Evolutionary conservation across 2,329 filamentous ascomycete genomes (phyloP).

Genomic region (Colletotrichum caudatum): DNA sequence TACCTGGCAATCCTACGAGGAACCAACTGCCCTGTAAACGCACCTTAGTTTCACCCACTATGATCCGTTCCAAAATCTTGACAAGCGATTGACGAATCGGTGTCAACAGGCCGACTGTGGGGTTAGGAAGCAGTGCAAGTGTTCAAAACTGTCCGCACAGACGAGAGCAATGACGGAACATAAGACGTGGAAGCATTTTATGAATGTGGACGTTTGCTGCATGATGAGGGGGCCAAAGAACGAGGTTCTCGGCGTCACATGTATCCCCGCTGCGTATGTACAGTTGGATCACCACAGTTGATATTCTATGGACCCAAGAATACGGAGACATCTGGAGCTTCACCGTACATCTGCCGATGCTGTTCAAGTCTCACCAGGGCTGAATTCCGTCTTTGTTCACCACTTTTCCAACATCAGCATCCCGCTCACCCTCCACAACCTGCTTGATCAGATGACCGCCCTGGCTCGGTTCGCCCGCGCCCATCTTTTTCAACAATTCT

Average conservation of each 20-base stretch:
- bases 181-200: too few species aligned
- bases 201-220: neutral
- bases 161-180: too few species aligned
- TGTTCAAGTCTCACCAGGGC: slow-evolving; percentile 46
- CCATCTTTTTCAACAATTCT: slow-evolving; percentile 50
- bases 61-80: too few species aligned
- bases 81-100: too few species aligned
- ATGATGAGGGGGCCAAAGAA: neutral
- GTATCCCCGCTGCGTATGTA: neutral
- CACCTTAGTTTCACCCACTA: too few species aligned
- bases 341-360: neutral
- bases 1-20: too few species aligned
- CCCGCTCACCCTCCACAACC: slow-evolving; percentile 57
- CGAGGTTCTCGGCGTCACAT: neutral
- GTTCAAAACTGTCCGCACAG: too few species aligned
- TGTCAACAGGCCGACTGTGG: too few species aligned
- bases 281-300: neutral
- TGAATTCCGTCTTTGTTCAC: slow-evolving; percentile 48
- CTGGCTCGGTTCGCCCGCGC: slow-evolving; percentile 50
- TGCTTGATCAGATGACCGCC: slow-evolving; percentile 54
- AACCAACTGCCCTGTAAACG: too few species aligned
- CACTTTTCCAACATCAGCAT: slow-evolving; percentile 56
- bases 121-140: too few species aligned
- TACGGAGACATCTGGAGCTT: neutral
- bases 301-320: too few species aligned